A percentile compares a stretch with the other conserved stretches of the same genome.
Evolutionary conservation across 2,329 filamentous ascomycete genomes (phyloP).

Genomic region (Incumbomyces delicatus): DNA sequence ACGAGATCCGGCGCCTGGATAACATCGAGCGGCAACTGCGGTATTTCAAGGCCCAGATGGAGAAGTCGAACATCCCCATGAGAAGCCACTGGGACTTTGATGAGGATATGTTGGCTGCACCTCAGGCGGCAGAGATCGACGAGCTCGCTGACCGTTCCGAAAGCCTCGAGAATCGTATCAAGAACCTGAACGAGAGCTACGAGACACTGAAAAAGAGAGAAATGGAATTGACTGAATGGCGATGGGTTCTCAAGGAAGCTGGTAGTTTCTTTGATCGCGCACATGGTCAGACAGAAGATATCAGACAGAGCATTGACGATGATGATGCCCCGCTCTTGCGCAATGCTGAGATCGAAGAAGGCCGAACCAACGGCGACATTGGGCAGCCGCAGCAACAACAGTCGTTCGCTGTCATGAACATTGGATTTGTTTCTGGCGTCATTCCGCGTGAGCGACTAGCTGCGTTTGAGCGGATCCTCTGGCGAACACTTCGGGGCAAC

Average conservation of each 20-base stretch:
- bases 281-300: slow-evolving; percentile 93
- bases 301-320: slow-evolving; percentile 77
- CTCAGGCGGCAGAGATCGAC: slow-evolving; percentile 90
- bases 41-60: slow-evolving; percentile 93
- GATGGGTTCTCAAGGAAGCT: slow-evolving; percentile 92
- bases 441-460: slow-evolving; percentile 87
- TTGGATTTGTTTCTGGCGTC: slow-evolving; percentile 94
- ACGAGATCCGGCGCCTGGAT: slow-evolving; percentile 92
- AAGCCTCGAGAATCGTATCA: slow-evolving; percentile 81
- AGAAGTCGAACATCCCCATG: slow-evolving; percentile 77
- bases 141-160: slow-evolving; percentile 88
- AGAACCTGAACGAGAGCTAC: slow-evolving; percentile 92
- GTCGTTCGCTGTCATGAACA: slow-evolving; percentile 96
- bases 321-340: slow-evolving; percentile 89
- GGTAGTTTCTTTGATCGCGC: slow-evolving; percentile 92
- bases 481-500: slow-evolving; percentile 93
- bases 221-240: slow-evolving; percentile 94
- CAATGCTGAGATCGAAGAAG: slow-evolving; percentile 75
- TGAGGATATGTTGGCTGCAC: slow-evolving; percentile 67
- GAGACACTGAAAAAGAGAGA: slow-evolving; percentile 97
- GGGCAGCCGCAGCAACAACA: slow-evolving; percentile 50
- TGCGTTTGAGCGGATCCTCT: slow-evolving; percentile 93
- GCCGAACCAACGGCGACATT: slow-evolving; percentile 49
- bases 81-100: slow-evolving; percentile 85
- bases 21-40: slow-evolving; percentile 96